phyloP scores from a whole-genome alignment of 352 stramenopile genomes.

The Globisporangium emineosum region DNA sequence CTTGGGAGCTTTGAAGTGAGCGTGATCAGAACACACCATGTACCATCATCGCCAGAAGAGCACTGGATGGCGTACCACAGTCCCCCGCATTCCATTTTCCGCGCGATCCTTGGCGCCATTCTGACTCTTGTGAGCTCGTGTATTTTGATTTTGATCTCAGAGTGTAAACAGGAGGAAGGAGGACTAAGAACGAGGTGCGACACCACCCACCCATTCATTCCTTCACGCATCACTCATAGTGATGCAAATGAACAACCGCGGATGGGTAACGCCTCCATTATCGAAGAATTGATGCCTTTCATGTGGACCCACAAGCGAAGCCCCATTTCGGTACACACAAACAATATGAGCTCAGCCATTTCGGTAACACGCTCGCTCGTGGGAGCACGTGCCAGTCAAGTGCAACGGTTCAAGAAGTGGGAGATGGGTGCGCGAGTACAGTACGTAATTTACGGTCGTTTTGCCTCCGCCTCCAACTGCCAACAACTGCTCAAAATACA shows the following conservation, averaged over 20 bases:
- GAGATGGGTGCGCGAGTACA: neutral
- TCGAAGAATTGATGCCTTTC: neutral
- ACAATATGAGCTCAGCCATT: neutral
- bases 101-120: neutral
- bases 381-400: neutral
- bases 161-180: neutral
- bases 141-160: neutral
- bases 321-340: no score
- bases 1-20: no score
- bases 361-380: neutral
- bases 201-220: neutral
- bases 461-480: neutral
- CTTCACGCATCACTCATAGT: no score
- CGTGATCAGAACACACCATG: neutral
- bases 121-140: conserved; percentile 8
- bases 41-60: neutral
- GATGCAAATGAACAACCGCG: no score
- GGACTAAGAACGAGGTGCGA: neutral
- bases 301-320: neutral
- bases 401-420: neutral
- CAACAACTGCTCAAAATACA: neutral
- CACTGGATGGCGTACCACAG: conserved; percentile 7
- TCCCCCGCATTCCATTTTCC: conserved; percentile 12
- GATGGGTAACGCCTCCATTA: neutral
- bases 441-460: neutral